A percentile compares a stretch with the other conserved stretches of the same genome.
These are phyloP conservation scores for Scleromitrula shiraiana DNA, from an alignment of 2,329 filamentous ascomycete species.

Conservation along the genomic window DNA sequence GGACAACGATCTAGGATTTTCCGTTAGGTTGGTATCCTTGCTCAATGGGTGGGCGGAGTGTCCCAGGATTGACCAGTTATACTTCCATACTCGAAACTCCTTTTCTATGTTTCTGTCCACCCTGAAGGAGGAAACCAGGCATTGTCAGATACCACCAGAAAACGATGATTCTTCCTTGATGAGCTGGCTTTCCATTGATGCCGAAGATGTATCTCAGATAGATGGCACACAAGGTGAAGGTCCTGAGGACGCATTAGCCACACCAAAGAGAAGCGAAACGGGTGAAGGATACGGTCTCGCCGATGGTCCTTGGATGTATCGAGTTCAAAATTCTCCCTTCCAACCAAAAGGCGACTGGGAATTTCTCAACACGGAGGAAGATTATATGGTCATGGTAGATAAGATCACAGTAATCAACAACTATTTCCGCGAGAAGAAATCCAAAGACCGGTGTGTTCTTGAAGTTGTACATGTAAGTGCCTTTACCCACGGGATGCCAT, in stretches of 20 bases:
- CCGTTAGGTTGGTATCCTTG: background rate
- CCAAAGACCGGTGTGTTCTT: background rate
- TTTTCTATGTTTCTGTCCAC: constrained; percentile 11
- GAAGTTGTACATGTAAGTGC: constrained; percentile 6
- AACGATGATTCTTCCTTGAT: background rate
- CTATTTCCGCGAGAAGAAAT: background rate
- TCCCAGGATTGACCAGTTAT: constrained; percentile 5
- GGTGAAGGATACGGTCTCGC: constrained; percentile 18
- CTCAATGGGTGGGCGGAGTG: constrained; percentile 1
- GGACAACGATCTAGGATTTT: background rate
- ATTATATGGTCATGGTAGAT: constrained; percentile 9
- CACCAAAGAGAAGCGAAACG: background rate
- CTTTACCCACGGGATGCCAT: background rate
- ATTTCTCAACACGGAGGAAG: background rate
- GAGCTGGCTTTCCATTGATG: background rate
- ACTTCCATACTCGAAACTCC: constrained; percentile 9
- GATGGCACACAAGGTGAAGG: no score
- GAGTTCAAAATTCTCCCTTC: background rate
- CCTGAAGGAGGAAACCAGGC: constrained; percentile 16
- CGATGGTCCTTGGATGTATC: constrained; percentile 24
- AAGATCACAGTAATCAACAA: background rate
- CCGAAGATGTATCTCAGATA: no score
- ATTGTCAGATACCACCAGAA: constrained; percentile 15
- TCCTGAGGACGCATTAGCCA: background rate
- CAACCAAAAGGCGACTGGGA: background rate